Base-by-base conservation (phyloP, 805 yeast species). In the Kregervanrija fluxuum region DNA sequence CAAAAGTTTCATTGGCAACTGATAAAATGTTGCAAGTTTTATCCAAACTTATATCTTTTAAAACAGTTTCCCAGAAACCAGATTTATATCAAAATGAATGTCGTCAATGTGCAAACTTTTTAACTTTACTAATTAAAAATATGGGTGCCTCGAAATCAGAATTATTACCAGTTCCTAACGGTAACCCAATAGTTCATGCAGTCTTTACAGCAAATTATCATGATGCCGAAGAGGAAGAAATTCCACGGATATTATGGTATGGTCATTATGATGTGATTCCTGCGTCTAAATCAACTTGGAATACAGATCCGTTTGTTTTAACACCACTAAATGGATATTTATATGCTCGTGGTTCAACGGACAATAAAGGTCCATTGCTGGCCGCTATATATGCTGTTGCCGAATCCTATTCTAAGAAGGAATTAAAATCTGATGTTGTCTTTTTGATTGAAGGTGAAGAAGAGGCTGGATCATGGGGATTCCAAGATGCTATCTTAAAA, bases 221-320 rank as follows among this genome's bases (percentile, higher is more conserved):
- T n/a, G 39, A 46, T 35, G 9, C 11, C 14, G 13, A 35, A 5
- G 14, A 38, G 5, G 43, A 40, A 34, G 40, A 42, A 8, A 34
- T 42, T 11, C 48, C 78, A 38, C 68, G 85, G 45, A 71, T 88
- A 4, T 61, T 91, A 40, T 91, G 95, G 84, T 91, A 91, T 62
- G 98, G 96, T 1, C 99, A 91, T 68, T 91, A 93, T 59, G 99
- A 91, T 64, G 96, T 91, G 28, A 88, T 91, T 35, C 85, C 84
- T 47, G 95, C 95, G 0, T 75, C 77, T 32, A 73, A 72, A 41
- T 70, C 70, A 30, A 47, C 55, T 5, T 91, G 98, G 97, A 60
- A 69, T 8, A 76, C 93, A 0, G 81, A 83, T 49, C 98, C 98
- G 0, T 93, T 84, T 59, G 64, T 66, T 16, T 61, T 93, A 59